Conservation (phyloP, 805 yeast genomes). For the Millerozyma miso region DNA sequence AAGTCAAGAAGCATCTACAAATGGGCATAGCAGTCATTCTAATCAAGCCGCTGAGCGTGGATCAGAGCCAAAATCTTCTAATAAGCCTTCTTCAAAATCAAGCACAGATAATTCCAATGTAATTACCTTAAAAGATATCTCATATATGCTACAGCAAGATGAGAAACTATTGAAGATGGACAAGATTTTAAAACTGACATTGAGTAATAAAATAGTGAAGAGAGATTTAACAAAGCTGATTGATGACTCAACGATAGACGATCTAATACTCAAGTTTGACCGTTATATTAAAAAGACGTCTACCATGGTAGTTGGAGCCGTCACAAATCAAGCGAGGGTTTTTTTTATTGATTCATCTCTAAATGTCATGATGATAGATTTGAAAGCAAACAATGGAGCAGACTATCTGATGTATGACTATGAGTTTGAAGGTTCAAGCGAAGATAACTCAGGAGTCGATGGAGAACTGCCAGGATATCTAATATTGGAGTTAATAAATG, state of each 20-base stretch:
- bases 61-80: not conserved
- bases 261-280: constrained; percentile 22
- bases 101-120: not conserved
- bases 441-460: constrained; percentile 26
- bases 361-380: constrained; percentile 35
- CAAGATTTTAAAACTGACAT: constrained; percentile 32
- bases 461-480: constrained; percentile 54
- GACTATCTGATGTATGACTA: constrained; percentile 75
- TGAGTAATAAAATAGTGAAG: constrained; percentile 21
- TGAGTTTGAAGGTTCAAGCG: constrained; percentile 50
- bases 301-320: constrained; percentile 33
- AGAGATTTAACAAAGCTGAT: constrained; percentile 16
- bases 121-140: constrained; percentile 32
- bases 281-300: constrained; percentile 17
- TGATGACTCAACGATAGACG: constrained; percentile 30
- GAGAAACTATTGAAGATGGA: constrained; percentile 42
- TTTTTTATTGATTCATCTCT: constrained; percentile 34
- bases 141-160: constrained; percentile 23
- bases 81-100: not conserved
- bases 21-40: not conserved
- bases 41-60: not conserved
- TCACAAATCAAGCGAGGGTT: constrained; percentile 38
- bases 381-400: constrained; percentile 38
- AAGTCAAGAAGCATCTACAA: not conserved
- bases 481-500: constrained; percentile 56